A percentile compares a stretch with the other conserved stretches of the same genome.
phyloP scores from a whole-genome alignment of 768 basidiomycete species.

The Rickenella mellea region DNA sequence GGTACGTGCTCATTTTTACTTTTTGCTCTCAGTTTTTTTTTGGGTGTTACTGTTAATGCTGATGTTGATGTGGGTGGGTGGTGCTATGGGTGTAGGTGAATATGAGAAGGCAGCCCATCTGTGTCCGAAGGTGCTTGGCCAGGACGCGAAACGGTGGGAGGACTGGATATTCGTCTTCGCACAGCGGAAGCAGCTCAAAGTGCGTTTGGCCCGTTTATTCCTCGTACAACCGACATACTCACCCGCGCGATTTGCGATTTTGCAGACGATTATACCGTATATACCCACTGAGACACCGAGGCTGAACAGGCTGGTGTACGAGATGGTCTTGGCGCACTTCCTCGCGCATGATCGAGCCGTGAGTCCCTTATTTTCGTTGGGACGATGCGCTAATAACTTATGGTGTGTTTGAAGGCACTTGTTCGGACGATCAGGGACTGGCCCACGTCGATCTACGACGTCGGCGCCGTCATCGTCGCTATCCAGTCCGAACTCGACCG shows the following conservation, averaged over 20 bases:
- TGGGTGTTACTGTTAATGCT: background rate
- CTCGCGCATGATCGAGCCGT: slow-evolving; percentile 70
- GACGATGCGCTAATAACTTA: slow-evolving; percentile 2
- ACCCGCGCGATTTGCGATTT: slow-evolving; percentile 2
- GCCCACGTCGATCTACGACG: slow-evolving; percentile 88
- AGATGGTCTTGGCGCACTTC: slow-evolving; percentile 88
- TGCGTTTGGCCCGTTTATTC: slow-evolving; percentile 22
- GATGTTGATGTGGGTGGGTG: background rate
- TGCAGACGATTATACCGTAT: slow-evolving; percentile 77
- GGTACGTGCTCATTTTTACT: slow-evolving; percentile 34
- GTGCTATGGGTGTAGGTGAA: slow-evolving; percentile 40
- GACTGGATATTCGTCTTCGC: slow-evolving; percentile 91
- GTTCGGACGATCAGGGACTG: slow-evolving; percentile 75
- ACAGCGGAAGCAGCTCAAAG: slow-evolving; percentile 70
- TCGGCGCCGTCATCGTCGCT: slow-evolving; percentile 80
- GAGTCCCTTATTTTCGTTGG: slow-evolving; percentile 9
- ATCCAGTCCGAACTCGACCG: slow-evolving; percentile 76
- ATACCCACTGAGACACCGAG: slow-evolving; percentile 79
- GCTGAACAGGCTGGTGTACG: slow-evolving; percentile 80
- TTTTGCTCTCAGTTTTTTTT: background rate
- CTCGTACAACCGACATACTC: background rate
- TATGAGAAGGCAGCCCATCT: slow-evolving; percentile 75
- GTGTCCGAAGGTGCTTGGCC: slow-evolving; percentile 78
- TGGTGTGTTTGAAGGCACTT: slow-evolving; percentile 41
- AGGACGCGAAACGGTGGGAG: slow-evolving; percentile 82